phyloP scores from a whole-genome alignment of 371 early-diverging fungal genomes.

The Parasitella parasitica region DNA sequence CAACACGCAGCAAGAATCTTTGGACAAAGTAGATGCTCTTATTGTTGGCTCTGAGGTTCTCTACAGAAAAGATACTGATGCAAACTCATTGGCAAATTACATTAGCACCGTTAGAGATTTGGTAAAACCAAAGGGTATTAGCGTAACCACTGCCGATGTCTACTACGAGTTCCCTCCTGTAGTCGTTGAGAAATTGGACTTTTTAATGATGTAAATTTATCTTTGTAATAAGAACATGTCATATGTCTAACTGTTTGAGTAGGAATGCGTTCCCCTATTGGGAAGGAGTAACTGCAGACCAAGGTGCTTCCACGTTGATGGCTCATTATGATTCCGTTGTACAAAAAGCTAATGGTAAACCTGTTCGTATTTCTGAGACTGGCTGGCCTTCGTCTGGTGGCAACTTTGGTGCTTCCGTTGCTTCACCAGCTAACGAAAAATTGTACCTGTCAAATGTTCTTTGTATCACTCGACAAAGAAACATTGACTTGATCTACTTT shows the following conservation, averaged over 20 bases:
- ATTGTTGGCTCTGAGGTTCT: constrained; percentile 67
- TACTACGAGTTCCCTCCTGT: constrained; percentile 50
- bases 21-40: constrained; percentile 46
- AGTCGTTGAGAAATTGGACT: constrained; percentile 56
- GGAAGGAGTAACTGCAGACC: constrained; percentile 58
- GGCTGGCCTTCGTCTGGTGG: constrained; percentile 67
- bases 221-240: not conserved
- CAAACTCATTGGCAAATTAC: constrained; percentile 34
- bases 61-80: constrained; percentile 55
- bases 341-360: constrained; percentile 44
- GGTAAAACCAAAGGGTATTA: constrained; percentile 34
- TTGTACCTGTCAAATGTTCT: constrained; percentile 40
- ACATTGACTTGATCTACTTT: constrained; percentile 59
- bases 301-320: constrained; percentile 47
- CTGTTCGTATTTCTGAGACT: constrained; percentile 63
- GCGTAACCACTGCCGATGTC: constrained; percentile 59
- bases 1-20: not conserved
- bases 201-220: constrained; percentile 56
- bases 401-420: constrained; percentile 47
- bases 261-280: constrained; percentile 70
- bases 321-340: constrained; percentile 50
- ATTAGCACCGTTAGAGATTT: constrained; percentile 32
- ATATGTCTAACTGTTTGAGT: not conserved
- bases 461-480: constrained; percentile 47
- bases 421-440: constrained; percentile 54